Percentiles rank a stretch among this genome's conserved stretches.
phyloP scores from a whole-genome alignment of 2,329 filamentous ascomycete species.

The Ophiocordyceps camponoti-floridani region DNA sequence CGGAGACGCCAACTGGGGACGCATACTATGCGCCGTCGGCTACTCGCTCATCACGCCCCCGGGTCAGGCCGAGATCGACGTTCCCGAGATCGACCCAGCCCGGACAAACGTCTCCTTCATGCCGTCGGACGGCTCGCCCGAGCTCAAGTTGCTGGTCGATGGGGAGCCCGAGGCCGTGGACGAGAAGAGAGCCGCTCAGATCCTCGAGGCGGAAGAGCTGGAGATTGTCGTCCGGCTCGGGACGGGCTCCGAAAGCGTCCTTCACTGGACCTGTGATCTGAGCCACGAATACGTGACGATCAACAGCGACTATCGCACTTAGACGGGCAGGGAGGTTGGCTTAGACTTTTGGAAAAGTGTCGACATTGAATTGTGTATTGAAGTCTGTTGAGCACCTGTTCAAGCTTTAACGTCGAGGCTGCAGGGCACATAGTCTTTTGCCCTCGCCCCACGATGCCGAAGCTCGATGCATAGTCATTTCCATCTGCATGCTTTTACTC shows the following conservation, averaged over 20 bases:
- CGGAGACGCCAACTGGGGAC: constrained; percentile 96
- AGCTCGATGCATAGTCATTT: too few relatives aligned
- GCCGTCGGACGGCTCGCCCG: constrained; percentile 56
- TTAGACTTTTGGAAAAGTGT: too few relatives aligned
- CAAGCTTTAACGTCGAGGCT: too few relatives aligned
- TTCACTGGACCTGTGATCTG: constrained; percentile 77
- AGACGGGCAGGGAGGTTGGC: neutral
- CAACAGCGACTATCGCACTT: constrained; percentile 52
- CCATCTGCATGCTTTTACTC: too few relatives aligned
- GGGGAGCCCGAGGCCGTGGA: constrained; percentile 69
- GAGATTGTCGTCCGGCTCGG: constrained; percentile 62
- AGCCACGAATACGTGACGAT: constrained; percentile 64
- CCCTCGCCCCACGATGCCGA: too few relatives aligned
- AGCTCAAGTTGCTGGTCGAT: constrained; percentile 59
- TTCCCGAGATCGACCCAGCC: constrained; percentile 46
- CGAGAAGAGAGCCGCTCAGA: constrained; percentile 58
- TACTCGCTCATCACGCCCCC: constrained; percentile 51
- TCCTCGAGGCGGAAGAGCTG: constrained; percentile 59
- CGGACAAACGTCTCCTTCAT: constrained; percentile 65
- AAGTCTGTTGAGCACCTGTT: too few relatives aligned
- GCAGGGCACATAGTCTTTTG: too few relatives aligned
- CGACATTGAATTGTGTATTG: too few relatives aligned
- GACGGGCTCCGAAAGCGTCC: constrained; percentile 48
- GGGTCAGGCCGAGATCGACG: constrained; percentile 36
- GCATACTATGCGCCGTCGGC: constrained; percentile 85